phyloP scores from a whole-genome alignment of 345 rosid species.

The Aegle marmelos region DNA sequence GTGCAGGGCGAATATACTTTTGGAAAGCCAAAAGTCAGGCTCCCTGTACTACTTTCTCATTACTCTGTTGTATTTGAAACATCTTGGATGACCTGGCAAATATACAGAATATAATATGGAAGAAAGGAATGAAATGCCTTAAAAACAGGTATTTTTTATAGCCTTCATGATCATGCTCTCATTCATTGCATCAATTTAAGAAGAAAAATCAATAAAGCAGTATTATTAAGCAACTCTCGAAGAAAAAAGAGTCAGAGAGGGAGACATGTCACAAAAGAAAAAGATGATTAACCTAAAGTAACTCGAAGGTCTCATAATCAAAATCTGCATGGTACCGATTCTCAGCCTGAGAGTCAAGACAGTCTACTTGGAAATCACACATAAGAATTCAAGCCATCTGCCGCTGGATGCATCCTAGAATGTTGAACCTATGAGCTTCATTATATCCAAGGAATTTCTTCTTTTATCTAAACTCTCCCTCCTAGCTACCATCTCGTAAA shows the following conservation, averaged over 20 bases:
- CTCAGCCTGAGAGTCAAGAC: conserved; percentile 67
- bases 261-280: neutral
- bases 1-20: neutral
- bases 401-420: conserved; percentile 75
- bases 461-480: conserved; percentile 72
- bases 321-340: conserved; percentile 98
- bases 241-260: no score
- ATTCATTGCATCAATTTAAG: neutral
- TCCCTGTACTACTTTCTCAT: neutral
- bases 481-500: conserved; percentile 64
- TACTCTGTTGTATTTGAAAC: neutral
- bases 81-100: neutral
- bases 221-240: conserved; percentile 6
- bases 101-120: neutral
- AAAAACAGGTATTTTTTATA: neutral
- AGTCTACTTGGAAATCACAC: conserved; percentile 86
- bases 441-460: conserved; percentile 43
- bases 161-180: neutral
- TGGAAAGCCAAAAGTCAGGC: neutral
- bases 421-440: conserved; percentile 58
- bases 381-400: conserved; percentile 72
- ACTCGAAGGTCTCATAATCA: conserved; percentile 80
- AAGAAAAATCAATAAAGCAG: no score
- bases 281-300: conserved; percentile 66
- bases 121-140: no score